These are phyloP conservation scores for Arabis alpina DNA, from an alignment of 345 rosid species.

Conservation along the genomic window DNA sequence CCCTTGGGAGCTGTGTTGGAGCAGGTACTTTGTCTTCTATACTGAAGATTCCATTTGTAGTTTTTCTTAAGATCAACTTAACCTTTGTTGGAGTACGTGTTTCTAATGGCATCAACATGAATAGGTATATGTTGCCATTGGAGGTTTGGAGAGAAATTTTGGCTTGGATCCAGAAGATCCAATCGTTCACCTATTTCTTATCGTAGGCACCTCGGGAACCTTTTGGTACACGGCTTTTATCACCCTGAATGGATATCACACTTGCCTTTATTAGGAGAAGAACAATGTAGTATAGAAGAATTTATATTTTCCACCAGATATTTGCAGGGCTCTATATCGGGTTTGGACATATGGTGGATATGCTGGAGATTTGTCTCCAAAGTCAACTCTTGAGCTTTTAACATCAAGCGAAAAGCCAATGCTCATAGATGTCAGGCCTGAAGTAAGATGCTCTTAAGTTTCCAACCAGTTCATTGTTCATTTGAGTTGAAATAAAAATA, in stretches of 20 bases:
- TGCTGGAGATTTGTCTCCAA: conserved; percentile 89
- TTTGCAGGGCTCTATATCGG: conserved; percentile 87
- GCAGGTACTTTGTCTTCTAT: conserved; percentile 57
- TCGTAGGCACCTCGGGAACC: conserved; percentile 69
- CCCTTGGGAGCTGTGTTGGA: conserved; percentile 69
- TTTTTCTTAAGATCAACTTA: not conserved
- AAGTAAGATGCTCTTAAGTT: conserved; percentile 63
- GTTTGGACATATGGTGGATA: conserved; percentile 78
- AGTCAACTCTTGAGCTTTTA: conserved; percentile 69
- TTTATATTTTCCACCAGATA: conserved; percentile 75
- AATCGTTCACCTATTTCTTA: conserved; percentile 64
- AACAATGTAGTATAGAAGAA: conserved; percentile 43
- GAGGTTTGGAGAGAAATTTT: conserved; percentile 68
- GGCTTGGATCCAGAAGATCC: conserved; percentile 94
- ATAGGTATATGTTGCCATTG: conserved; percentile 49
- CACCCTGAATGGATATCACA: conserved; percentile 28
- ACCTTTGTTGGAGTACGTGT: conserved; percentile 2
- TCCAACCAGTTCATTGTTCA: no score
- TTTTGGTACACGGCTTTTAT: conserved; percentile 75
- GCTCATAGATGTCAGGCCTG: conserved; percentile 91
- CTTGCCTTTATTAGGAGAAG: conserved; percentile 21
- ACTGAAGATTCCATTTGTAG: conserved; percentile 19
- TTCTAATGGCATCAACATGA: conserved; percentile 19
- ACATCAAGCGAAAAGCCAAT: conserved; percentile 66
- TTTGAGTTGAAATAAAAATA: conserved; percentile 1